Conservation (phyloP, 148 eudicot species). For the Nepenthes gracilis region DNA sequence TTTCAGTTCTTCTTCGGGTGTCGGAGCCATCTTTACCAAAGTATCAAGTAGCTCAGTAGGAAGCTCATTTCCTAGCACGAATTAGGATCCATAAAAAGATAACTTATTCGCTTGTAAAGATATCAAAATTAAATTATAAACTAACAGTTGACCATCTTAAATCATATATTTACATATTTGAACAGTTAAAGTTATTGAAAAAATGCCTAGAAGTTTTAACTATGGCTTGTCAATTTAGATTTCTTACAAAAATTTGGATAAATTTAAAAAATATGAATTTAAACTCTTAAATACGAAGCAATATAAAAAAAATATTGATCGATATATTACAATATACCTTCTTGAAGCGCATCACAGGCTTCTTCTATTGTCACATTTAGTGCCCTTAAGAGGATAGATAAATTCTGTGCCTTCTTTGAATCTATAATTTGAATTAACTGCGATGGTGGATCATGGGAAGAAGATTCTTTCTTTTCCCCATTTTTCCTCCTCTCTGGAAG, state of each 20-base stretch:
- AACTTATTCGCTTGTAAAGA: no score
- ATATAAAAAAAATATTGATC: no score
- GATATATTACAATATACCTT: conserved; percentile 18
- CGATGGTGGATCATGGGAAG: conserved; percentile 31
- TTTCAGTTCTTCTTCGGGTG: conserved; percentile 64
- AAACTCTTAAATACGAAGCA: no score
- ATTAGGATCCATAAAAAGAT: not conserved
- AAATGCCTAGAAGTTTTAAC: not conserved
- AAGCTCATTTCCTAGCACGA: conserved; percentile 49
- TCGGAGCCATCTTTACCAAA: conserved; percentile 76
- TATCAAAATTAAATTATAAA: not conserved
- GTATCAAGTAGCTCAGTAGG: conserved; percentile 70
- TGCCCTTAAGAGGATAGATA: conserved; percentile 57
- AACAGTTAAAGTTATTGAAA: not conserved
- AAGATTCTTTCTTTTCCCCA: conserved; percentile 34
- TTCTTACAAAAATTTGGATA: not conserved
- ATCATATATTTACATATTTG: not conserved
- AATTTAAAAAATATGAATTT: no score
- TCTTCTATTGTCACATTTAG: conserved; percentile 63
- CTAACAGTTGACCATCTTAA: not conserved
- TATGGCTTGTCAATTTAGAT: no score
- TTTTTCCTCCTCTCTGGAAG: conserved; percentile 37
- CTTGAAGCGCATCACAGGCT: conserved; percentile 63
- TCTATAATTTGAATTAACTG: conserved; percentile 63
- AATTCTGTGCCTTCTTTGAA: conserved; percentile 62